phyloP scores from a whole-genome alignment of 352 stramenopile genomes.

The Phytophthora megakarya region DNA sequence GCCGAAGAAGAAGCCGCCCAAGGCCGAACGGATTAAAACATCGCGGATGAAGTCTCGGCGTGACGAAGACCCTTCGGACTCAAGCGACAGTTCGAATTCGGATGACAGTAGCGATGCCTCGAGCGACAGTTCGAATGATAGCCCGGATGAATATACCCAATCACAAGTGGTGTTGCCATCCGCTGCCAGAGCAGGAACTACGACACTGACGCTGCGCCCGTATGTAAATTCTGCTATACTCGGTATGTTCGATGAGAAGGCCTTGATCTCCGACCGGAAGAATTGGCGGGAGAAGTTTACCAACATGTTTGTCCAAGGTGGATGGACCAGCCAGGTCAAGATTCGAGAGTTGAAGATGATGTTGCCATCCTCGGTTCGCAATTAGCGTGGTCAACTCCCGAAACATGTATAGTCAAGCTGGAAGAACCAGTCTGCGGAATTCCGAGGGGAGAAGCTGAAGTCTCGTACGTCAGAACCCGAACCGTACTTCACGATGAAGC shows the following conservation, averaged over 20 bases:
- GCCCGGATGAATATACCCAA: not conserved
- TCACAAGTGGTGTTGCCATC: not conserved
- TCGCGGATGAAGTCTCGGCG: too few relatives aligned
- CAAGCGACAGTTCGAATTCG: not conserved
- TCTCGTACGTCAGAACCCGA: not conserved
- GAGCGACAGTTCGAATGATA: not conserved
- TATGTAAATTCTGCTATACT: not conserved
- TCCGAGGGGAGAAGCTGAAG: not conserved
- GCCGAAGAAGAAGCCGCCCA: too few relatives aligned
- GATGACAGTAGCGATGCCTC: not conserved
- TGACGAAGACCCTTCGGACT: not conserved
- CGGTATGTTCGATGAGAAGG: not conserved
- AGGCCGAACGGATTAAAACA: too few relatives aligned
- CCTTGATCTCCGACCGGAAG: not conserved
- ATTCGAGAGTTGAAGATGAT: constrained; percentile 3
- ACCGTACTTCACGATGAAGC: not conserved
- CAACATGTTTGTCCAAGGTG: constrained; percentile 3
- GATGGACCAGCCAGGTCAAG: not conserved
- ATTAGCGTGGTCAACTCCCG: not conserved
- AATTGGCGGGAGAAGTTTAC: not conserved
- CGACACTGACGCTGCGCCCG: not conserved
- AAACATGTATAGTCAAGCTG: not conserved
- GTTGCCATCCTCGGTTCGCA: not conserved
- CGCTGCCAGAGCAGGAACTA: not conserved
- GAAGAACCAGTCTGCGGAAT: not conserved